Evolutionary conservation across 2,329 filamentous ascomycete species (phyloP).

Genomic region (Monilinia laxa): DNA sequence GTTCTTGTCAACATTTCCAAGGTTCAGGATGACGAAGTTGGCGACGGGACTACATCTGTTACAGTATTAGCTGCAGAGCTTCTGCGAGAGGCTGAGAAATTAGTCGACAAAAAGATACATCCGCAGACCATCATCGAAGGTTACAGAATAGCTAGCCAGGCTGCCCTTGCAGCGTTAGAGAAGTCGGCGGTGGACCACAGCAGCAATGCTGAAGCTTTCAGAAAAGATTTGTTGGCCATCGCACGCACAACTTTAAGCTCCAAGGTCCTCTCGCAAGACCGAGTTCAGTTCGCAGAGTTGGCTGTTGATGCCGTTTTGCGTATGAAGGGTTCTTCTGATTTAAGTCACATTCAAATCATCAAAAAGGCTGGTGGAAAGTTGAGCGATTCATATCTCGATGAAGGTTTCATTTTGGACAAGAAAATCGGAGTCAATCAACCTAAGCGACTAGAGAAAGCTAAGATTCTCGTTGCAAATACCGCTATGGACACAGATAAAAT

Average conservation of each 20-base stretch:
- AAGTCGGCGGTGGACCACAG: conserved; percentile 87
- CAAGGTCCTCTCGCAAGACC: conserved; percentile 92
- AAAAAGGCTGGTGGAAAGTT: conserved; percentile 99
- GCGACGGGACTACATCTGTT: conserved; percentile 97
- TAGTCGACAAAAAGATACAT: conserved; percentile 98
- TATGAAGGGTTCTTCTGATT: conserved; percentile 84
- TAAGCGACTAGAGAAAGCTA: conserved; percentile 94
- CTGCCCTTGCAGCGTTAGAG: conserved; percentile 81
- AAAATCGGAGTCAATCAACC: conserved; percentile 99
- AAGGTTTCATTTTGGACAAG: conserved; percentile 98
- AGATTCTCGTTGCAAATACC: conserved; percentile 96
- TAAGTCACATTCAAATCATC: conserved; percentile 98
- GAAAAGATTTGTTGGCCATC: conserved; percentile 85
- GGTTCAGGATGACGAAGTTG: conserved; percentile 98
- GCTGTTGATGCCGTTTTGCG: conserved; percentile 90
- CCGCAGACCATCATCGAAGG: conserved; percentile 99
- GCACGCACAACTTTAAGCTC: conserved; percentile 94
- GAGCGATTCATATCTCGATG: conserved; percentile 94
- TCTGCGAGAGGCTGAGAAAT: conserved; percentile 91
- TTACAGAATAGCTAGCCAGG: conserved; percentile 92
- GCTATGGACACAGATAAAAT: conserved; percentile 99
- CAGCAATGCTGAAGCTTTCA: conserved; percentile 78
- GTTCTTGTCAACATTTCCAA: conserved; percentile 99
- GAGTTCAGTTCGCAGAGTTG: conserved; percentile 84
- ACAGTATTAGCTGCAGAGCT: conserved; percentile 93